Conservation (phyloP, 768 basidiomycete species). For the Scleroderma citrinum region DNA sequence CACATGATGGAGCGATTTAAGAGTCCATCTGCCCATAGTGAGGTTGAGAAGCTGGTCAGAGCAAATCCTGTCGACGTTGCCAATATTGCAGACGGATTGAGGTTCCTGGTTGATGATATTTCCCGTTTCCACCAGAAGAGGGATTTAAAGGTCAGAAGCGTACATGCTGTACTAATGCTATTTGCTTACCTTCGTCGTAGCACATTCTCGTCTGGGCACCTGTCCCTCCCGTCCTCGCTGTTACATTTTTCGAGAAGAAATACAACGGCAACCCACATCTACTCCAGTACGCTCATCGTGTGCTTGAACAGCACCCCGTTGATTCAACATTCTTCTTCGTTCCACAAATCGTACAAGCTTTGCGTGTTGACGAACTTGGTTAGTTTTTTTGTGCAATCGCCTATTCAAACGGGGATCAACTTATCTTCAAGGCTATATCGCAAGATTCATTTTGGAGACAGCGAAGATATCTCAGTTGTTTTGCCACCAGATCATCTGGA, state of each 20-base stretch:
- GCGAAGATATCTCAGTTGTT: conserved; percentile 96
- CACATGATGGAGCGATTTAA: conserved; percentile 89
- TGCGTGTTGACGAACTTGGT: conserved; percentile 89
- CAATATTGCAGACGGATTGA: conserved; percentile 74
- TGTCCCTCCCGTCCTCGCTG: conserved; percentile 77
- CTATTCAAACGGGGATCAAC: neutral
- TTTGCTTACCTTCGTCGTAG: conserved; percentile 35
- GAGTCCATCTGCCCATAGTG: conserved; percentile 51
- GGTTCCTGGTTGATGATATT: conserved; percentile 70
- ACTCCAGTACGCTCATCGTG: conserved; percentile 94
- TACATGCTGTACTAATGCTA: neutral
- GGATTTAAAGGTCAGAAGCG: conserved; percentile 63
- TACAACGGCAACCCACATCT: conserved; percentile 80
- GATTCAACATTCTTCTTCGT: conserved; percentile 98
- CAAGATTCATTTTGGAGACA: conserved; percentile 93
- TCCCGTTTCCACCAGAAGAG: conserved; percentile 51
- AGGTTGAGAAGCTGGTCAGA: conserved; percentile 71
- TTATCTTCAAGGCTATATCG: conserved; percentile 69
- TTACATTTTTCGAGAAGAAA: conserved; percentile 79
- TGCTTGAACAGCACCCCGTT: conserved; percentile 91
- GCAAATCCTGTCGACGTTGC: conserved; percentile 64
- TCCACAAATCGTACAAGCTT: conserved; percentile 94
- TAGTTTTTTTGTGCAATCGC: conserved; percentile 13
- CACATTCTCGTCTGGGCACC: conserved; percentile 85
- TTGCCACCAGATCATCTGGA: conserved; percentile 99